Base-by-base conservation (phyloP, 257 asterid genomes). In the Primulina huaijiensis region DNA sequence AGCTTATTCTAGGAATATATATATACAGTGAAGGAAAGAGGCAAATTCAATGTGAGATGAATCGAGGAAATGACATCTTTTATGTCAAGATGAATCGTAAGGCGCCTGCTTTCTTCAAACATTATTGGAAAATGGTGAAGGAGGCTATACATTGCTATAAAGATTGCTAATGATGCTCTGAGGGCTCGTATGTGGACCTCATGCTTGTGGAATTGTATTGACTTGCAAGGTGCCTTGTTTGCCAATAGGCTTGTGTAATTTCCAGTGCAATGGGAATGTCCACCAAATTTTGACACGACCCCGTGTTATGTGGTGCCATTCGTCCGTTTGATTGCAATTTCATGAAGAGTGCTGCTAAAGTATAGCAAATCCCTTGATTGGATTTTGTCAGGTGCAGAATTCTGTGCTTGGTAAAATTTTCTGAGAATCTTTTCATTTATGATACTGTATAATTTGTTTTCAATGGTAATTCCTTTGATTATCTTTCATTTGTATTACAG, bases 321-420 rank as follows among this genome's bases (percentile, higher is more conserved):
- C 12, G 35, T 14, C 11, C 11, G 14, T 56, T 64, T 27, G 17
- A 10, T 35, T 21, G 67, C 10, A n/a, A 75, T 35, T 60, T 65
- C 19, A 19, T 52, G 56, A n/a, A 34, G 46, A 64, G 34, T 70
- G 14, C 60, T 60, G 46, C 43, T 0, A 29, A 57, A 38, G 67
- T 37, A 19, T 69, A 70, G 20, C 46, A 55, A 53, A 20, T 72
- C 55, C 50, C 7, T n/a, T 20, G 56, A 35, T 67, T 67, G 6
- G 14, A 66, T 19, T 52, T 62, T 21, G 59, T 62, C 64, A 56
- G 50, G 64, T 63, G 74, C 75, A 63, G 50, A 62, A n/a, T 58
- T 27, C 70, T 73, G 34, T 34, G n/a, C 37, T 20, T 25, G n/a
- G 14, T 20, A 29, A 0, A 52, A 65, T 62, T 37, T 52, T 35